Evolutionary conservation across 805 yeast species (phyloP).

Genomic region (Barnettozyma sp.): DNA sequence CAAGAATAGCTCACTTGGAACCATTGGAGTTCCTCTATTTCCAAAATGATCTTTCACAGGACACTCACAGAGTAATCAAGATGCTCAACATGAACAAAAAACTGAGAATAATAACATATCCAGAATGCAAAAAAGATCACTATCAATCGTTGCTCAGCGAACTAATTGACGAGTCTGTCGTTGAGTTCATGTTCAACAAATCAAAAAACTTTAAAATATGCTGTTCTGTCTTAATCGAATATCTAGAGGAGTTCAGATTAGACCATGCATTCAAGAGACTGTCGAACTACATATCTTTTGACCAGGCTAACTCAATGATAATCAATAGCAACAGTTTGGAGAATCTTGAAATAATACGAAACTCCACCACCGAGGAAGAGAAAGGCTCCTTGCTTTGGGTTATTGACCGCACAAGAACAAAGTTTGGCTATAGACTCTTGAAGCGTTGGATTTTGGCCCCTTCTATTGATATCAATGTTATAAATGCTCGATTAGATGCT

Average conservation of each 20-base stretch:
- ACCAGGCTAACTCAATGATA: constrained; percentile 41
- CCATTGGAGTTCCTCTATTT: constrained; percentile 68
- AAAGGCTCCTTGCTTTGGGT: constrained; percentile 76
- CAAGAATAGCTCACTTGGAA: constrained; percentile 62
- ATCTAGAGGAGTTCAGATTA: constrained; percentile 59
- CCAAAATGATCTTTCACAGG: constrained; percentile 29
- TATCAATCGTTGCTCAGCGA: constrained; percentile 15
- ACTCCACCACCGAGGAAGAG: constrained; percentile 46
- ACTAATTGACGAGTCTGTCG: constrained; percentile 17
- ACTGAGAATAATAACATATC: constrained; percentile 14
- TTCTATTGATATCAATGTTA: constrained; percentile 43
- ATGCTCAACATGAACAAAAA: constrained; percentile 5
- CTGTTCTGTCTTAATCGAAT: constrained; percentile 41
- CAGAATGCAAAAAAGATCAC: constrained; percentile 11
- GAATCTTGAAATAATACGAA: constrained; percentile 69
- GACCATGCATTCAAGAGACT: constrained; percentile 46
- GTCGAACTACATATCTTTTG: constrained; percentile 47
- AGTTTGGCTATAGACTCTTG: constrained; percentile 64
- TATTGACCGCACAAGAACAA: constrained; percentile 72
- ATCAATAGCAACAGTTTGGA: constrained; percentile 59
- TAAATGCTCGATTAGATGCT: constrained; percentile 59
- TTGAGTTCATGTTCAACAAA: constrained; percentile 23
- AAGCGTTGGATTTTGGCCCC: constrained; percentile 75
- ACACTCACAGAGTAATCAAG: constrained; percentile 12
- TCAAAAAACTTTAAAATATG: constrained; percentile 28